Conservation (phyloP, 73 alveolate genomes). For the Uronychia setigera region DNA sequence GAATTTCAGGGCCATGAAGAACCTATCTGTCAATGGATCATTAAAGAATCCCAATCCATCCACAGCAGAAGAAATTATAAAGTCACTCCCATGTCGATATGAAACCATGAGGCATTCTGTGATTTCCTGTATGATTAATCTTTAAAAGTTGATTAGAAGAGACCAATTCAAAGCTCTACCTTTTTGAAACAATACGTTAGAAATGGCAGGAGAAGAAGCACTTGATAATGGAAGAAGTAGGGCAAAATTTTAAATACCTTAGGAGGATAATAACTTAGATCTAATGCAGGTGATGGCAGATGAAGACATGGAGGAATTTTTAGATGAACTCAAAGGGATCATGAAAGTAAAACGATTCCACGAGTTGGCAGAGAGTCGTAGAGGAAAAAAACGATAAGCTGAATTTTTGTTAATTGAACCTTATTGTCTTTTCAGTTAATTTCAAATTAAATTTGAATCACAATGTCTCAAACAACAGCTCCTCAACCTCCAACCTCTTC, state of each 20-base stretch:
- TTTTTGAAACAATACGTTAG: neutral
- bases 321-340: neutral
- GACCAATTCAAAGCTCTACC: neutral
- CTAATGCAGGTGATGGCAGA: neutral
- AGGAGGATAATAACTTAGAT: neutral
- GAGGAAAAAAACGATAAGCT: neutral
- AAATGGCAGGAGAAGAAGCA: neutral
- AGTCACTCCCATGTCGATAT: neutral
- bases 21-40: neutral
- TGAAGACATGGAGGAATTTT: neutral
- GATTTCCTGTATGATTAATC: no score
- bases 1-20: neutral
- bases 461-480: no score
- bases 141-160: no score
- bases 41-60: neutral
- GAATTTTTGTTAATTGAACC: no score
- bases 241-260: no score
- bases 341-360: neutral
- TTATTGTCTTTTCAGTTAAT: neutral
- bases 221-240: neutral
- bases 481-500: neutral
- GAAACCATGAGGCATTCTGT: neutral
- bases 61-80: neutral
- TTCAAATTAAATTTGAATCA: neutral
- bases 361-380: neutral